These are phyloP conservation scores for Adansonia digitata DNA, from an alignment of 345 rosid genomes.

Conservation along the genomic window DNA sequence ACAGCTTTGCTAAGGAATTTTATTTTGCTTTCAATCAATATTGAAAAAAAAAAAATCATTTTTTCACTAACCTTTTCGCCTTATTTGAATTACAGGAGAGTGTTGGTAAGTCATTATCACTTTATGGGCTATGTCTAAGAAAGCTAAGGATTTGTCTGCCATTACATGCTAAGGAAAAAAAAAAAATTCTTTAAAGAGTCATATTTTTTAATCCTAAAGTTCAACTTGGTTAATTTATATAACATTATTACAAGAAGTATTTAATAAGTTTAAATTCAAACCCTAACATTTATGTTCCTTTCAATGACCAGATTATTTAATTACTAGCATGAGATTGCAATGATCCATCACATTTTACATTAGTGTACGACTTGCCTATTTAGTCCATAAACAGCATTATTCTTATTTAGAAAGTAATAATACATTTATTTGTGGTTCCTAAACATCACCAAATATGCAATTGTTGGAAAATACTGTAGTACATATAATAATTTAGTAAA, in stretches of 20 bases:
- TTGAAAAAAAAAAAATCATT: no score
- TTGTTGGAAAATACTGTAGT: no score
- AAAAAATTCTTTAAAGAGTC: no score
- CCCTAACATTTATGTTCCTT: no score
- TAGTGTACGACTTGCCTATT: neutral
- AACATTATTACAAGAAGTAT: no score
- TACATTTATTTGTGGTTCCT: neutral
- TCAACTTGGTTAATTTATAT: no score
- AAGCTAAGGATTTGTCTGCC: neutral
- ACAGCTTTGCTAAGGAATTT: neutral
- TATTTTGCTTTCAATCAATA: conserved; percentile 6
- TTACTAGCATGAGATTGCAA: no score
- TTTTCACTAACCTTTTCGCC: neutral
- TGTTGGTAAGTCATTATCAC: conserved; percentile 9
- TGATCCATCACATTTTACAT: no score
- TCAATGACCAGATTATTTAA: no score
- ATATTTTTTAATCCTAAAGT: no score
- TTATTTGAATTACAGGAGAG: neutral
- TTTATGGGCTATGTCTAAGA: conserved; percentile 10
- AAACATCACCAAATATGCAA: neutral
- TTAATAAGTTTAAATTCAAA: no score
- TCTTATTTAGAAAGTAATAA: neutral
- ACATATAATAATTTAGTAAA: no score
- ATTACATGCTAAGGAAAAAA: neutral
- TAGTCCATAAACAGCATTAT: neutral